phyloP scores from a whole-genome alignment of 345 rosid species.

The Eucalyptus curtisii region DNA sequence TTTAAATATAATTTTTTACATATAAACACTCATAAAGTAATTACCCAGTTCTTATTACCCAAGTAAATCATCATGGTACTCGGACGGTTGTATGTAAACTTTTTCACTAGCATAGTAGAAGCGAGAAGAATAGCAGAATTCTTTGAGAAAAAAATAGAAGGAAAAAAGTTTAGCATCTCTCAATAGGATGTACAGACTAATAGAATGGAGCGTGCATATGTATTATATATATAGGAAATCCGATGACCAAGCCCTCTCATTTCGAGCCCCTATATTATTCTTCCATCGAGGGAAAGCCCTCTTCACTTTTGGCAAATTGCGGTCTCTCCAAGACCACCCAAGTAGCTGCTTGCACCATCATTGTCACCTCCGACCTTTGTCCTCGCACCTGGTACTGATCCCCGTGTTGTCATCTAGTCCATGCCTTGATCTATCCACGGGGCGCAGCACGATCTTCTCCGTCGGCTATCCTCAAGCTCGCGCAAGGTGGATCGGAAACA shows the following conservation, averaged over 20 bases:
- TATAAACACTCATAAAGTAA: not conserved
- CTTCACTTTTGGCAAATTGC: not conserved
- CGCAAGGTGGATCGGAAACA: conserved; percentile 26
- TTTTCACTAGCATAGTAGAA: not conserved
- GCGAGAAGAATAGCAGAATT: not conserved
- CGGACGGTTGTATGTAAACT: not conserved
- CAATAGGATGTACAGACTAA: not conserved
- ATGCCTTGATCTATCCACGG: not conserved
- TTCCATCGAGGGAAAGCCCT: not conserved
- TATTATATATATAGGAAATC: not conserved
- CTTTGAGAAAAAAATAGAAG: not conserved
- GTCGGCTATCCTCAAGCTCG: not conserved
- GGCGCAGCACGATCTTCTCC: not conserved
- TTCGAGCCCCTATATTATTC: not conserved
- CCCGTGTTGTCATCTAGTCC: not conserved
- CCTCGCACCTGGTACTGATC: not conserved
- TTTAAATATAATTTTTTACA: not conserved
- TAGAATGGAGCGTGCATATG: not conserved
- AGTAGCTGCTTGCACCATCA: not conserved
- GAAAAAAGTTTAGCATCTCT: not conserved
- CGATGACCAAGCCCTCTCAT: not conserved
- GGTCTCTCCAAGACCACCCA: not conserved
- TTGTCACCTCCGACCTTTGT: not conserved
- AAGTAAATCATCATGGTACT: not conserved
- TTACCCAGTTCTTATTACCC: not conserved